Conservation (phyloP, 257 asterid genomes). For the Buddleja alternifolia region DNA sequence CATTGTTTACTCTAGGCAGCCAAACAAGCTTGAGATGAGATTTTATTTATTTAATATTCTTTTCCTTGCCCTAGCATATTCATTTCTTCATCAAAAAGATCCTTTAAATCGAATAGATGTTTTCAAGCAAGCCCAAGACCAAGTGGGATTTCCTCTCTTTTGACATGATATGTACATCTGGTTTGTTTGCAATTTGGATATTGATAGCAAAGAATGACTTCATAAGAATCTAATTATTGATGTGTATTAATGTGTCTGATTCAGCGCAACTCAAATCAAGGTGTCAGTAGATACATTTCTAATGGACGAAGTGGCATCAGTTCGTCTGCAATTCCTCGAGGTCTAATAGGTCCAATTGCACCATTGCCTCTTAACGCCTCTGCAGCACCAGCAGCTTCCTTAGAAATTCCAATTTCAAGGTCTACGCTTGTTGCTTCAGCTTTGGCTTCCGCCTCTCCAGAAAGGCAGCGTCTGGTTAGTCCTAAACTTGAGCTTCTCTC, state of each 20-base stretch:
- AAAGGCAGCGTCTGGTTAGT: slow-evolving; percentile 65
- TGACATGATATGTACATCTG: too few relatives aligned
- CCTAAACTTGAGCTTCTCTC: neutral
- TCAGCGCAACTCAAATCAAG: slow-evolving; percentile 55
- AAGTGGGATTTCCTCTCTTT: neutral
- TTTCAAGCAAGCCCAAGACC: too few relatives aligned
- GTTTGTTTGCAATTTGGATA: neutral
- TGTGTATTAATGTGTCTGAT: slow-evolving; percentile 19
- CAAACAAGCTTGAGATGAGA: too few relatives aligned
- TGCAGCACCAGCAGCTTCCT: slow-evolving; percentile 37
- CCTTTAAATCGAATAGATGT: too few relatives aligned
- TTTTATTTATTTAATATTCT: too few relatives aligned
- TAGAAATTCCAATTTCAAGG: slow-evolving; percentile 42
- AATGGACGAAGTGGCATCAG: slow-evolving; percentile 48
- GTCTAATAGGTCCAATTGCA: slow-evolving; percentile 48
- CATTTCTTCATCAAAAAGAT: too few relatives aligned
- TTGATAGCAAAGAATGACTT: neutral
- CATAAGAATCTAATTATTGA: neutral
- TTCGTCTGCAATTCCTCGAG: slow-evolving; percentile 48
- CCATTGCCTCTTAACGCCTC: slow-evolving; percentile 46
- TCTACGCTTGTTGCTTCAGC: slow-evolving; percentile 83
- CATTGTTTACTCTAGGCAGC: too few relatives aligned
- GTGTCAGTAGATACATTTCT: slow-evolving; percentile 41
- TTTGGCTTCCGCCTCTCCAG: slow-evolving; percentile 79
- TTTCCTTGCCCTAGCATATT: too few relatives aligned